phyloP scores from a whole-genome alignment of 352 stramenopile genomes.

The Globisporangium cystogenes region DNA sequence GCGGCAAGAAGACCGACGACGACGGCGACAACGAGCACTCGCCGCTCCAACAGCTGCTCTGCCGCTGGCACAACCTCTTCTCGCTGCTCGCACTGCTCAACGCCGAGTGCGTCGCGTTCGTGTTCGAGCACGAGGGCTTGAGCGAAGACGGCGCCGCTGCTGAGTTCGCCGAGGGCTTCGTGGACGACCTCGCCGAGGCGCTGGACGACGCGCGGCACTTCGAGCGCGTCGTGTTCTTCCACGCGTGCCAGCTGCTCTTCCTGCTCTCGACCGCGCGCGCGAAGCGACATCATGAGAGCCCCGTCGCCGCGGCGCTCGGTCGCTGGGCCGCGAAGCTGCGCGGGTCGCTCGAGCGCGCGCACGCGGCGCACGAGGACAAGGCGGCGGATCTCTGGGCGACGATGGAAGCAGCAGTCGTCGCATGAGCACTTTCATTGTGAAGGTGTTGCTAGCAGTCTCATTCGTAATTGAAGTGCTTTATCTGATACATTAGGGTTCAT shows the following conservation, averaged over 20 bases:
- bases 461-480: too few species aligned
- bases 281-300: conserved; percentile 15
- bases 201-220: conserved; percentile 44
- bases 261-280: conserved; percentile 23
- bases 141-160: conserved; percentile 28
- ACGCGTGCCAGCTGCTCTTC: conserved; percentile 47
- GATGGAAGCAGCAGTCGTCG: conserved; percentile 12
- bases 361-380: conserved; percentile 34
- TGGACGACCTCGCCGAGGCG: conserved; percentile 40
- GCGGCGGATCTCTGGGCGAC: conserved; percentile 44
- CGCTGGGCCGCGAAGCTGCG: conserved; percentile 38
- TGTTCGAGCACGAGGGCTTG: conserved; percentile 39
- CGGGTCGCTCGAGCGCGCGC: conserved; percentile 24
- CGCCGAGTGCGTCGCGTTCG: conserved; percentile 61
- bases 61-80: conserved; percentile 71
- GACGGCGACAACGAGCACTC: conserved; percentile 21
- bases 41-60: conserved; percentile 33
- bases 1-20: conserved; percentile 21
- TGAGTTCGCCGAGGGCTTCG: conserved; percentile 42
- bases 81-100: conserved; percentile 49
- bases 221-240: conserved; percentile 63
- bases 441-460: too few species aligned
- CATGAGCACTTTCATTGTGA: too few species aligned
- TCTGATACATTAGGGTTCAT: too few species aligned
- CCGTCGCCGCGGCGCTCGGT: conserved; percentile 20